Evolutionary conservation across 2,329 filamentous ascomycete species (phyloP), one percentile per base, ranked within the genome.

Genomic region (Fusarium globosum): DNA sequence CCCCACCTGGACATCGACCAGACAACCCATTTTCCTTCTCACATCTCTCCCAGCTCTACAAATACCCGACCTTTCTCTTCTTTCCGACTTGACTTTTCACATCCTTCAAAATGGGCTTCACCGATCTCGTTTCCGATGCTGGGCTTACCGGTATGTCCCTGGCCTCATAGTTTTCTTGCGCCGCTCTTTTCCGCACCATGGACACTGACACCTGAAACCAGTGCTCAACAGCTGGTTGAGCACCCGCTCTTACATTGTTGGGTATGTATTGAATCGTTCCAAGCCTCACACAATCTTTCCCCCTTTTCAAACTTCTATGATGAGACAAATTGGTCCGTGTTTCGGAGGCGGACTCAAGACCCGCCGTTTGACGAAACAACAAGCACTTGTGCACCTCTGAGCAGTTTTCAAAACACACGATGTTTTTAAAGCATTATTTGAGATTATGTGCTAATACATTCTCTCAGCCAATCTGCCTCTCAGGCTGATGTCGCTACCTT

Each of bases 401-500:
- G 68, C 68, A 67, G 63, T 75, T 79, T 73, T 72, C 66, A 23
- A 35, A 65, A 36, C 43, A 77, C 35, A 33, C 23, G 36, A 61
- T 38, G 42, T 66, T 72, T 59, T 38, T n/a, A 60, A n/a, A 57
- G 28, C 26, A 26, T 23, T 20, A 41, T 28, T 48, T 35, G 45
- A 67, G 51, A 63, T 35, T 65, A 52, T 63, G 56, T 61, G 66
- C 77, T 79, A 68, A 79, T 61, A 66, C 41, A 45, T 36, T 30
- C 65, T 28, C 46, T 59, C 71, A 90, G 86, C 74, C 84, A 86
- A 82, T 85, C 85, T 76, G 92, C 95, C 80, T 94, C 94, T 80
- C 96, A 99, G 89, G 96, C 96, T 86, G 96, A 99, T 88, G 96
- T 97, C 81, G 93, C 93, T 85, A 91, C 91, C 87, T 98, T 93